These are phyloP conservation scores for Cyclotella cryptica DNA, from an alignment of 108 stramenopile genomes.

Conservation along the genomic window DNA sequence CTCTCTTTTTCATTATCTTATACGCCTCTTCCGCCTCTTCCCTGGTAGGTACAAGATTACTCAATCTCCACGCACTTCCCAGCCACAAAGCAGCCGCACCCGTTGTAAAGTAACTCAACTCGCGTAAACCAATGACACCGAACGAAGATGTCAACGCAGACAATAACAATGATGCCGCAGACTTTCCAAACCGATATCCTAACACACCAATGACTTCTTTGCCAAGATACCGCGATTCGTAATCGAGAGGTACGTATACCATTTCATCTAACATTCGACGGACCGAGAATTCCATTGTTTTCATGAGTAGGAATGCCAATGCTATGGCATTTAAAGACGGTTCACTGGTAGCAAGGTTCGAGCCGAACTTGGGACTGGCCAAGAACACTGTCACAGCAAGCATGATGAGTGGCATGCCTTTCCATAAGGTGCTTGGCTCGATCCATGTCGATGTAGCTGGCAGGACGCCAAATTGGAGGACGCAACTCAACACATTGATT, in stretches of 20 bases:
- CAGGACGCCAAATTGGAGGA: conserved; percentile 78
- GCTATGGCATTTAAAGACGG: conserved; percentile 76
- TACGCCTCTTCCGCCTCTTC: conserved; percentile 70
- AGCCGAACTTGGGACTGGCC: conserved; percentile 23
- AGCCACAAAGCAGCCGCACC: conserved; percentile 70
- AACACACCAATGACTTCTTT: conserved; percentile 68
- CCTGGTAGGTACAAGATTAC: conserved; percentile 77
- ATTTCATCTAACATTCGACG: conserved; percentile 89
- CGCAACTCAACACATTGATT: conserved; percentile 64
- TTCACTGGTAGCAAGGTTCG: conserved; percentile 11
- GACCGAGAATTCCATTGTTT: conserved; percentile 85
- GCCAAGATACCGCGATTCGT: conserved; percentile 83
- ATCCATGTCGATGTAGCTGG: conserved; percentile 57
- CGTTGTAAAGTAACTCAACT: conserved; percentile 68
- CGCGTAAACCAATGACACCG: conserved; percentile 63
- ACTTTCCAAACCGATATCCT: conserved; percentile 65
- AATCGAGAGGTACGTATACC: conserved; percentile 85
- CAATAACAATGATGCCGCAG: conserved; percentile 46
- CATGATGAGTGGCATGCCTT: conserved; percentile 64
- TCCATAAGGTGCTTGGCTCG: conserved; percentile 74
- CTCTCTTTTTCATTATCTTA: conserved; percentile 46
- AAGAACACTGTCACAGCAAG: conserved; percentile 32
- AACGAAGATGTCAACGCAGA: conserved; percentile 48
- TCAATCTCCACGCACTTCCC: conserved; percentile 69
- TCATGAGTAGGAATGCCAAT: conserved; percentile 77